Percentiles rank a stretch among this genome's conserved stretches.
These are phyloP conservation scores for Taphrina deformans DNA, from an alignment of 1,139 yeast genomes.

Conservation along the genomic window DNA sequence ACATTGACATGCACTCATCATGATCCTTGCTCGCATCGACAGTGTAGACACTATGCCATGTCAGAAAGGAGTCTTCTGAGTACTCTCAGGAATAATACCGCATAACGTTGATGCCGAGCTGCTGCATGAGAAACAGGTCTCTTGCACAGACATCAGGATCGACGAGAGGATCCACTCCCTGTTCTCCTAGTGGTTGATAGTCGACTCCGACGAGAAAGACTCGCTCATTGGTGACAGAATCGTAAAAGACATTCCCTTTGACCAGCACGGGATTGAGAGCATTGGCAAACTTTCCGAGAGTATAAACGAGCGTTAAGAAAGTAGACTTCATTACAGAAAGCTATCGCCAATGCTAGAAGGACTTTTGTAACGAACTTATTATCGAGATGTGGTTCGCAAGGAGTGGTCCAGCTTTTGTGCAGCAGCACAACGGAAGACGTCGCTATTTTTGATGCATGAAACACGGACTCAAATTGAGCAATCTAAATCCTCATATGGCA, in stretches of 20 bases:
- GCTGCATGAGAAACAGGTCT: conserved; percentile 75
- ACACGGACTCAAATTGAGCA: background rate
- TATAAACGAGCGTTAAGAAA: conserved; percentile 3
- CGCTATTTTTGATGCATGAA: background rate
- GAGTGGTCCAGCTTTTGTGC: background rate
- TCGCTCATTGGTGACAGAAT: conserved; percentile 36
- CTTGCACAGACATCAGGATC: conserved; percentile 71
- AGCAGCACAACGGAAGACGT: background rate
- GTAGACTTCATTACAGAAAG: background rate
- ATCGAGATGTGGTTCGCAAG: too few species aligned
- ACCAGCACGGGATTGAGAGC: conserved; percentile 28
- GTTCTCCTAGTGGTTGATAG: conserved; percentile 73
- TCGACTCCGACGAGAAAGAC: conserved; percentile 58
- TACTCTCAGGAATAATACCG: conserved; percentile 46
- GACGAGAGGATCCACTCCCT: conserved; percentile 73
- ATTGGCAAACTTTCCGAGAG: background rate
- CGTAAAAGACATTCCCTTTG: conserved; percentile 35
- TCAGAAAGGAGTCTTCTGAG: conserved; percentile 44
- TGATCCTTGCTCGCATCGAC: conserved; percentile 65
- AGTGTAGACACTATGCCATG: conserved; percentile 43
- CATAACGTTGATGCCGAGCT: conserved; percentile 72
- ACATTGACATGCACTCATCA: conserved; percentile 80
- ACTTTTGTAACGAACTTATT: too few species aligned
- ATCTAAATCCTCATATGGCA: background rate
- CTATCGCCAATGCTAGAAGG: background rate